Evolutionary conservation across 2,329 filamentous ascomycete species (phyloP), one percentile per base, ranked within the genome.

Genomic region (Colletotrichum ledebouriae): DNA sequence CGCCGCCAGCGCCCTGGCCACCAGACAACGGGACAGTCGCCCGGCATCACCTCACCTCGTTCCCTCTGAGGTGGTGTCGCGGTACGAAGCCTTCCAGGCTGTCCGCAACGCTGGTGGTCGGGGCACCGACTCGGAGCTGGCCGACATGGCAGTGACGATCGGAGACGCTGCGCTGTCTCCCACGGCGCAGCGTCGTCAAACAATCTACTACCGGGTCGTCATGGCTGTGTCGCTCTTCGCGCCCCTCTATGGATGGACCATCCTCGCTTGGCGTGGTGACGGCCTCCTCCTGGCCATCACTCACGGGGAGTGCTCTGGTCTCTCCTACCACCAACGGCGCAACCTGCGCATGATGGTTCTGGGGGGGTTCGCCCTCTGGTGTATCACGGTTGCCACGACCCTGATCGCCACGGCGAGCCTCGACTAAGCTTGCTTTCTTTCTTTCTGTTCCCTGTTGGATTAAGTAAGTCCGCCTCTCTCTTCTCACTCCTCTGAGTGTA

Each of bases 71-170:
- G 59, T 67, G 33, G 33, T 44, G 20, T 20, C 52, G 13, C 52
- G 59, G 29, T 63, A 63, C 58, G 34, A 22, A 17, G 59, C 50
- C 7, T 17, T 67, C 6, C 22, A 57, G 12, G 63, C 63, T 15
- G 50, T 63, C 34, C 63, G 63, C n/a, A 33, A 55, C 22, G 20
- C 52, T 34, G 63, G 63, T 44, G 63, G 58, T 17, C 52, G 42
- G 10, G 63, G 66, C 62, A 69, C 66, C 41, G 66, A 69, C 50
- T 59, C 63, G 29, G 66, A 69, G 50, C 55, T 69, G 37, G 66
- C 55, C 25, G 66, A 59, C 56, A 69, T 69, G 49, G 66, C 66
- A 9, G 58, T 44, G 20, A 63, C 59, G 20, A 37, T 50, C 22
- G 29, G 42, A 17, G 49, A 65, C 49, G 13, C 44, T 15, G 34